Conservation (phyloP, 176 grass and related monocot genomes). For the Saccharum spontaneum region DNA sequence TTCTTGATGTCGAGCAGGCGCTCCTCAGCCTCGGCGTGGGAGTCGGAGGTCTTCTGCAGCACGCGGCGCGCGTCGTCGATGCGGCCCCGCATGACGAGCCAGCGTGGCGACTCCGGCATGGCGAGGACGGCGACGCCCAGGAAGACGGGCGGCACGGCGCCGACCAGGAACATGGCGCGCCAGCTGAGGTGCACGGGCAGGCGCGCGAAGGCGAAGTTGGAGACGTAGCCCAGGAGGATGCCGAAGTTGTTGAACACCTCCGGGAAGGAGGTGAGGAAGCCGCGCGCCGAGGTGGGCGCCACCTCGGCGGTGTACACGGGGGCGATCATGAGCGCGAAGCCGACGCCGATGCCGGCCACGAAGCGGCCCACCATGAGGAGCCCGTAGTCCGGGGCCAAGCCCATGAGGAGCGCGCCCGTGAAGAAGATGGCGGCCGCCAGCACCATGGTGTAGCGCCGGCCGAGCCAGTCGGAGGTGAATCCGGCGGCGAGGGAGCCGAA, state of each 20-base stretch:
- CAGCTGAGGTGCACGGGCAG: constrained; percentile 71
- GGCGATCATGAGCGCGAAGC: constrained; percentile 76
- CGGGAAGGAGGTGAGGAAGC: constrained; percentile 79
- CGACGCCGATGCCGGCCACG: constrained; percentile 82
- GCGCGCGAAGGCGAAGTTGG: constrained; percentile 88
- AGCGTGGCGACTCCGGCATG: constrained; percentile 94
- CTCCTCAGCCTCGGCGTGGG: constrained; percentile 56
- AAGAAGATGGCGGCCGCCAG: constrained; percentile 84
- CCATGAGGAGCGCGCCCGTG: constrained; percentile 72
- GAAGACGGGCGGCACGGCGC: constrained; percentile 80
- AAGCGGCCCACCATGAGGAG: constrained; percentile 84
- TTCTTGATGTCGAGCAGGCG: constrained; percentile 71
- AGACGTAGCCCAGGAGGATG: constrained; percentile 83
- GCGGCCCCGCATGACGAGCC: constrained; percentile 94
- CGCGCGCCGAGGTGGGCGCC: constrained; percentile 66
- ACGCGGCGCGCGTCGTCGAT: constrained; percentile 64
- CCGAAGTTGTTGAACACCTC: constrained; percentile 93
- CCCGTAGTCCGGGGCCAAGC: constrained; percentile 64
- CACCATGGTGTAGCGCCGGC: constrained; percentile 83
- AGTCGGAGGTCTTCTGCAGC: constrained; percentile 62
- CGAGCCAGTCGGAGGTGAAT: constrained; percentile 78
- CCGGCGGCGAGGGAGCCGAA: constrained; percentile 76
- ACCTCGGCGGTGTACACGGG: constrained; percentile 92
- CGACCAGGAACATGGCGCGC: constrained; percentile 84
- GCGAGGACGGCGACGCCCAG: constrained; percentile 67